These are phyloP conservation scores for Fusarium albosuccineum DNA, from an alignment of 2,329 filamentous ascomycete species.

Conservation along the genomic window DNA sequence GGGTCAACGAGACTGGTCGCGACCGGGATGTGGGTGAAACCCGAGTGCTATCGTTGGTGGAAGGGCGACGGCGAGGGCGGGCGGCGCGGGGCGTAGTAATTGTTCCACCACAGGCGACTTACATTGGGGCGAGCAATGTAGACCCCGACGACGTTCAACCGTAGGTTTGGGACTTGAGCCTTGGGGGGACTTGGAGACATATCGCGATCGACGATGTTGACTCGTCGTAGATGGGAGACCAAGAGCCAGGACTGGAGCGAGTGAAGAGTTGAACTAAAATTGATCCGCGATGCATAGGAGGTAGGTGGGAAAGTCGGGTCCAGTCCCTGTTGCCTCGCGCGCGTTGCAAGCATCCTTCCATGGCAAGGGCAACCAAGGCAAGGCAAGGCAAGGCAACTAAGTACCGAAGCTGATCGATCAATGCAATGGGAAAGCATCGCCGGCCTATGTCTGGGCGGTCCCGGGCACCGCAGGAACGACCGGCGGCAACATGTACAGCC, in stretches of 20 bases:
- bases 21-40: conserved; percentile 35
- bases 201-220: conserved; percentile 8
- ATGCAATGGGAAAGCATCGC: conserved; percentile 1
- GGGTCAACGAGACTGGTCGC: conserved; percentile 38
- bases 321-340: conserved; percentile 7
- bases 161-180: conserved; percentile 25
- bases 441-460: not conserved
- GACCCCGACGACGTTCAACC: conserved; percentile 26
- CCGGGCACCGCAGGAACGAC: not conserved
- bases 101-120: conserved; percentile 49
- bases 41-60: conserved; percentile 46
- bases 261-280: not conserved
- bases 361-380: not conserved
- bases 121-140: conserved; percentile 27
- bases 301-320: not conserved
- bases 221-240: not conserved
- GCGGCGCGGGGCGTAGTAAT: conserved; percentile 41
- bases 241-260: not conserved
- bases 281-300: conserved; percentile 11
- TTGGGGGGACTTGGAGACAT: not conserved
- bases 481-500: not conserved
- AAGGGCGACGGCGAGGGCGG: conserved; percentile 37
- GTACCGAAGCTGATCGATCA: conserved; percentile 14
- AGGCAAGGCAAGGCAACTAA: conserved; percentile 6
- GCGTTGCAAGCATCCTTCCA: conserved; percentile 2